A percentile compares a stretch with the other conserved stretches of the same genome.
phyloP scores from a whole-genome alignment of 2,329 filamentous ascomycete species.

The Pseudopyricularia javanii region DNA sequence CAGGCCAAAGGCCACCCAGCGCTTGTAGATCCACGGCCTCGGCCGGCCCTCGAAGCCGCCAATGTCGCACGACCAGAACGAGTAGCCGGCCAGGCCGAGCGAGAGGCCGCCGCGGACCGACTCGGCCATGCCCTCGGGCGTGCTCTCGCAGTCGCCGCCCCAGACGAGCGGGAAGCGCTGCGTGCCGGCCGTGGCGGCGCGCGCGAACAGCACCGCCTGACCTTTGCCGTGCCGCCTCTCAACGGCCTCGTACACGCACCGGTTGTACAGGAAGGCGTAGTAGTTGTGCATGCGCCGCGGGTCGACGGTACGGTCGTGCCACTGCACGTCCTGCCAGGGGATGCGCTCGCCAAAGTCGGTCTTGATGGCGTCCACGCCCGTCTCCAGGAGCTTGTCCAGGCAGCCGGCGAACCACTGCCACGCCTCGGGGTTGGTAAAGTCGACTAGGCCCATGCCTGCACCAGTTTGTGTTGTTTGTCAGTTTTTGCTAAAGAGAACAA shows the following conservation, averaged over 20 bases:
- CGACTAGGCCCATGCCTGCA: constrained; percentile 62
- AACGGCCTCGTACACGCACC: constrained; percentile 54
- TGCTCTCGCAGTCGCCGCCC: constrained; percentile 67
- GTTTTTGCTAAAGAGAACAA: background rate
- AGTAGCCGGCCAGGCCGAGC: constrained; percentile 15
- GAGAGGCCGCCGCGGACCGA: constrained; percentile 21
- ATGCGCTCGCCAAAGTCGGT: constrained; percentile 68
- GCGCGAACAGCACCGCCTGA: constrained; percentile 53
- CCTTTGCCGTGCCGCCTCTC: constrained; percentile 35
- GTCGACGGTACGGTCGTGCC: constrained; percentile 46
- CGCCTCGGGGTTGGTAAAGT: constrained; percentile 62
- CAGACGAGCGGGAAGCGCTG: constrained; percentile 60
- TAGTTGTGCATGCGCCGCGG: constrained; percentile 63
- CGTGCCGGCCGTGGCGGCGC: constrained; percentile 53
- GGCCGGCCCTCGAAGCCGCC: constrained; percentile 52
- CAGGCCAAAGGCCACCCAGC: constrained; percentile 66
- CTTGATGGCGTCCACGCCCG: constrained; percentile 61
- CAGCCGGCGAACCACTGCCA: constrained; percentile 51
- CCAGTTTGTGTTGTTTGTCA: background rate
- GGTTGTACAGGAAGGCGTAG: constrained; percentile 65
- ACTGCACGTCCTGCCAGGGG: constrained; percentile 51
- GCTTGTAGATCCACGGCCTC: constrained; percentile 59
- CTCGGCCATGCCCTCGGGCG: constrained; percentile 61
- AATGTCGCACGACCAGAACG: constrained; percentile 19
- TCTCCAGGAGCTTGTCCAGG: constrained; percentile 51